Conservation (phyloP, 257 asterid species). For the Coffea eugenioides region DNA sequence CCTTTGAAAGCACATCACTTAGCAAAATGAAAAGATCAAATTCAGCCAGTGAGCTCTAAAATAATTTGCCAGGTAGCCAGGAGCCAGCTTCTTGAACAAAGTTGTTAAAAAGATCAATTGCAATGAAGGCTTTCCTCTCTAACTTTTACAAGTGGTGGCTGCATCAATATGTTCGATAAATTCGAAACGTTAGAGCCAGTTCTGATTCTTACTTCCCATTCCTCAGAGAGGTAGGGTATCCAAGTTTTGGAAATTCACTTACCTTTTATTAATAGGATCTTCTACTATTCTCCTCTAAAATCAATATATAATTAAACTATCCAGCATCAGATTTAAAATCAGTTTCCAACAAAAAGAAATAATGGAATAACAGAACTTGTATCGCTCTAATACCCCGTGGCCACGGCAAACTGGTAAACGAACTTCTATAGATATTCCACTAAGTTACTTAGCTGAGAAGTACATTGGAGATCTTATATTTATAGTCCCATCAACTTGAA, state of each 20-base stretch:
- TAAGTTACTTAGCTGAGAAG: not conserved
- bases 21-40: not conserved
- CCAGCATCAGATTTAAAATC: not conserved
- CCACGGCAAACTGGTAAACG: not conserved
- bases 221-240: not conserved
- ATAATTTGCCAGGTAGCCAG: not conserved
- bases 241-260: not conserved
- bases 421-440: not conserved
- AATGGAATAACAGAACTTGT: not conserved
- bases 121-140: not conserved
- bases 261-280: too few species aligned
- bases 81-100: not conserved
- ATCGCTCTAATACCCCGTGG: not conserved
- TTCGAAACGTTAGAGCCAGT: not conserved
- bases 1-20: not conserved
- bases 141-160: not conserved
- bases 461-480: not conserved
- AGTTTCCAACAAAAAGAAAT: not conserved
- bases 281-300: not conserved
- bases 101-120: not conserved
- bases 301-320: not conserved
- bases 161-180: too few species aligned
- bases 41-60: not conserved
- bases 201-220: not conserved
- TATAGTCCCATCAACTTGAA: not conserved